phyloP scores from a whole-genome alignment of 176 grass and related monocot genomes.

The Zizania latifolia region DNA sequence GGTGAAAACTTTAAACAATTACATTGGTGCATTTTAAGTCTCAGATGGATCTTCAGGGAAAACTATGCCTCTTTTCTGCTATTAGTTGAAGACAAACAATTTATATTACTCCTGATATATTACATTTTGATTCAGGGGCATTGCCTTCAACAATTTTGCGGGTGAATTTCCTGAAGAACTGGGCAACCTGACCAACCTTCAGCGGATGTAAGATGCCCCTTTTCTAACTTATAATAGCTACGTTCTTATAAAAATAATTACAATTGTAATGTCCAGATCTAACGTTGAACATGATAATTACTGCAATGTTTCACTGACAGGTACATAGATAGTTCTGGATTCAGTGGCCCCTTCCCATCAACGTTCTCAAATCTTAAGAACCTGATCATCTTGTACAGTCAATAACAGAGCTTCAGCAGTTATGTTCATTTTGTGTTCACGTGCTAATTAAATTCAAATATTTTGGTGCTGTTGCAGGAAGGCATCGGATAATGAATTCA shows the following conservation, averaged over 20 bases:
- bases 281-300: neutral
- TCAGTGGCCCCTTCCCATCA: slow-evolving; percentile 50
- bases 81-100: neutral
- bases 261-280: neutral
- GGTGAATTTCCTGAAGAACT: slow-evolving; percentile 44
- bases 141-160: slow-evolving; percentile 39
- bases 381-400: slow-evolving; percentile 36
- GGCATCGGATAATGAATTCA: slow-evolving; percentile 25
- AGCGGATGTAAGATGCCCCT: too few relatives aligned
- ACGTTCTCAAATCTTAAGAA: slow-evolving; percentile 52
- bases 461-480: slow-evolving; percentile 16
- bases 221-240: too few relatives aligned
- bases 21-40: too few relatives aligned
- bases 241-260: neutral
- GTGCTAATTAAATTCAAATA: neutral
- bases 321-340: slow-evolving; percentile 58
- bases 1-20: too few relatives aligned
- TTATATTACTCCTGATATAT: neutral
- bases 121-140: slow-evolving; percentile 9
- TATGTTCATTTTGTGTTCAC: neutral
- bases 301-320: slow-evolving; percentile 22
- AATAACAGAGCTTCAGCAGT: neutral
- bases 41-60: too few relatives aligned
- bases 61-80: too few relatives aligned
- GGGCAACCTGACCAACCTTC: too few relatives aligned